Base-by-base conservation (phyloP, 345 rosid genomes). In the Rhodamnia argentea region DNA sequence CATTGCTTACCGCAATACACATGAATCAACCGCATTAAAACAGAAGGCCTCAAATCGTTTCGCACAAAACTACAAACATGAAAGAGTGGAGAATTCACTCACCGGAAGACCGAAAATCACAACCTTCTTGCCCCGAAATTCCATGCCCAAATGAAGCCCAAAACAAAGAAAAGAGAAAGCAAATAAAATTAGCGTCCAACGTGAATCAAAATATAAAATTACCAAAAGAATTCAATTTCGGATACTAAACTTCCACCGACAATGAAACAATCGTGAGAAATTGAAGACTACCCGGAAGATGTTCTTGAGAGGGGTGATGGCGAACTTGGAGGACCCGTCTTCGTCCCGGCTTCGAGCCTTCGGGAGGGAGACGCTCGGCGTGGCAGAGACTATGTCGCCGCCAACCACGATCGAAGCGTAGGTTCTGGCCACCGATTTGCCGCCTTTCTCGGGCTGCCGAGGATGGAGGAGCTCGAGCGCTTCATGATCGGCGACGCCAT, bases 31-130 rank as follows among this genome's bases (percentile, higher is more conserved):
- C 14, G 42, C 11, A 40, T 13, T 20, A 27, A 14, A 2, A 62
- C 1, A 62, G 32, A 42, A 42, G 47, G 6, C 47, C 47, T 42
- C 47, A 42, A 42, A 42, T 42, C 7, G 6, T 29, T 15, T 15
- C 75, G 3, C 75, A 29, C 47, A 42, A 42, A 29, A 18, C 14
- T 3, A 29, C 52, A 85, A 84, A n/a, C 13, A 14, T 29, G 14
- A 52, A 83, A 87, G 23, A 42, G 13, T 40, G 9, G 12, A 24
- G 15, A 47, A 84, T 59, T 7, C 85, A 93, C 93, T 94, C 92
- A 96, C 98, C 85, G 98, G 98, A 51, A 95, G 94, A 12, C 98
- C 98, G 92, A 96, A 96, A 91, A 94, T 93, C 89, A 95, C 95
- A 23, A 96, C 47, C 47, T 42, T 42, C 47, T 42, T 42, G 47